A percentile compares a stretch with the other conserved stretches of the same genome.
phyloP scores from a whole-genome alignment of 805 yeast species.

The Candida ovalis region DNA sequence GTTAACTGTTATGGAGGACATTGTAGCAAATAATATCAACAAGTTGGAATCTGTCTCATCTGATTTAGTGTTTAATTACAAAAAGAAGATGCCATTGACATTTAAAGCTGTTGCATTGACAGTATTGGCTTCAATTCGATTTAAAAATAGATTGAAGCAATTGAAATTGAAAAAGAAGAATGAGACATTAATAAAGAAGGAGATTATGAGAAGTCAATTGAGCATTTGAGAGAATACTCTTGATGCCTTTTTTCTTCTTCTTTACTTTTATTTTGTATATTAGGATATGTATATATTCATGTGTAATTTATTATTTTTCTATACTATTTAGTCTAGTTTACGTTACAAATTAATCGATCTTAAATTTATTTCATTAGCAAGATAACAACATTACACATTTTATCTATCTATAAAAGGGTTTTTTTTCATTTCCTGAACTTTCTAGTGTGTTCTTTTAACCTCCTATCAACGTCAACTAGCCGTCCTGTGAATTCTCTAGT shows the following conservation, averaged over 20 bases:
- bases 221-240: not conserved
- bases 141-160: constrained; percentile 31
- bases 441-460: constrained; percentile 15
- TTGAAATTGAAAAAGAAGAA: constrained; percentile 13
- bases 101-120: constrained; percentile 30
- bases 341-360: not conserved
- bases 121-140: constrained; percentile 36
- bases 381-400: too few species aligned
- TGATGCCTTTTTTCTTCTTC: not conserved
- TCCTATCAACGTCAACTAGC: constrained; percentile 18
- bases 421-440: constrained; percentile 8
- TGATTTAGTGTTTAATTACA: not conserved
- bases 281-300: not conserved
- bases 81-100: constrained; percentile 11
- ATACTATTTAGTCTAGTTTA: not conserved
- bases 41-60: constrained; percentile 13
- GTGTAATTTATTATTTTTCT: not conserved
- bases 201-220: constrained; percentile 2
- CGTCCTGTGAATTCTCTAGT: constrained; percentile 29
- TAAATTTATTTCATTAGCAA: too few species aligned
- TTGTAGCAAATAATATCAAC: constrained; percentile 23
- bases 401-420: not conserved
- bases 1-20: constrained; percentile 23
- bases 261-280: not conserved
- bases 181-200: constrained; percentile 16